phyloP scores from a whole-genome alignment of 495 filamentous ascomycete species.

The Xylaria sp. region DNA sequence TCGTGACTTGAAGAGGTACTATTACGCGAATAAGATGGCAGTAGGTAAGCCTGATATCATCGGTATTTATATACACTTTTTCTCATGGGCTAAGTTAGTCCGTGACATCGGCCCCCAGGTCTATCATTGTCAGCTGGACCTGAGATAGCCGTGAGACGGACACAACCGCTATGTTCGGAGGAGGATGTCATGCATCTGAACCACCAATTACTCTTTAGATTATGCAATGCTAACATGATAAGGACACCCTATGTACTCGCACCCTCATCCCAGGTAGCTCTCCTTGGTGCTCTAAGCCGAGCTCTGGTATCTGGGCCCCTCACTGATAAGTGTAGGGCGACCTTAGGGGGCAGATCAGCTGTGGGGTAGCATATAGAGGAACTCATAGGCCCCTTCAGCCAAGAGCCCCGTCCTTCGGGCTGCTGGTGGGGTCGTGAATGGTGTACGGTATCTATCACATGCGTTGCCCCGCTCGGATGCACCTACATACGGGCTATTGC shows the following conservation, averaged over 20 bases:
- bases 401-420: neutral
- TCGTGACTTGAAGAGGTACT: neutral
- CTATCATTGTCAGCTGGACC: slow-evolving; percentile 7
- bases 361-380: neutral
- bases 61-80: neutral
- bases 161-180: neutral
- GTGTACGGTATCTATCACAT: slow-evolving; percentile 22
- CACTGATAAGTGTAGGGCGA: slow-evolving; percentile 31
- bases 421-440: neutral
- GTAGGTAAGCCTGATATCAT: neutral
- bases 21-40: neutral
- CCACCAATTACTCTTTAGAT: slow-evolving; percentile 10
- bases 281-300: neutral
- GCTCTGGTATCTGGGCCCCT: slow-evolving; percentile 8
- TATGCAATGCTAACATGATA: slow-evolving; percentile 25
- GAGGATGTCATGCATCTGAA: neutral
- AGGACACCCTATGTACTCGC: neutral
- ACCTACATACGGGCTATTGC: slow-evolving; percentile 28
- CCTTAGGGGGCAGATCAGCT: neutral
- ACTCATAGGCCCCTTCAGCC: neutral
- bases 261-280: neutral
- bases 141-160: neutral
- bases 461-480: slow-evolving; percentile 25
- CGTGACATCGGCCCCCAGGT: neutral
- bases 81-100: no score